phyloP scores from a whole-genome alignment of 106 monocot species.

The Ottelia alismoides region DNA sequence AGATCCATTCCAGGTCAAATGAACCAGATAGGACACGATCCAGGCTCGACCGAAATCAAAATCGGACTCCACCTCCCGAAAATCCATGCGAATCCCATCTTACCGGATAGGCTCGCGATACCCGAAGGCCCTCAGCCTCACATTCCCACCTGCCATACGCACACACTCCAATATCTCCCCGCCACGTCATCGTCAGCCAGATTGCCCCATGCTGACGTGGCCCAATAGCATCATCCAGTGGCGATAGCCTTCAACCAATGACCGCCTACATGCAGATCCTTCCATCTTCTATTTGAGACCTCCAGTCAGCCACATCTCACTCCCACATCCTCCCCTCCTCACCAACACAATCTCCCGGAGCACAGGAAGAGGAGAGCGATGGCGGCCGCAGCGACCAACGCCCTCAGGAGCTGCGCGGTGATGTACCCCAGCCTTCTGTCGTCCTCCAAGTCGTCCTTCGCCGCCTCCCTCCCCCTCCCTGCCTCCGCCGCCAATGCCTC shows the following conservation, averaged over 20 bases:
- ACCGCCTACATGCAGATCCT: not conserved
- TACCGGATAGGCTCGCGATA: no score
- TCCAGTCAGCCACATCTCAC: not conserved
- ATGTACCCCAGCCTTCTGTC: constrained; percentile 52
- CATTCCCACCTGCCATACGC: no score
- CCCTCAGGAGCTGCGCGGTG: constrained; percentile 43
- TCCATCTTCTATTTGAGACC: not conserved
- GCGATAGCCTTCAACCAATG: not conserved
- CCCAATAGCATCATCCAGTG: no score
- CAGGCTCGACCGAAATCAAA: no score
- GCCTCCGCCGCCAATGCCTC: not conserved
- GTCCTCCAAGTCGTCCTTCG: constrained; percentile 54
- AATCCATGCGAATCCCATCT: no score
- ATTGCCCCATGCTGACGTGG: no score
- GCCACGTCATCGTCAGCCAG: no score
- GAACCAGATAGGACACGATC: no score
- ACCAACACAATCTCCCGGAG: not conserved
- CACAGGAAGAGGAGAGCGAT: not conserved
- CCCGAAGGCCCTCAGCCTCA: no score
- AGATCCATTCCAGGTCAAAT: no score
- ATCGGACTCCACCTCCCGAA: no score
- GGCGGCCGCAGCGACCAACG: constrained; percentile 10
- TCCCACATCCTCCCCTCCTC: not conserved
- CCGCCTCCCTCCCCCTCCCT: constrained; percentile 24
- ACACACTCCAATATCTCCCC: no score